Evolutionary conservation across 352 stramenopile species (phyloP).

Genomic region (Phytophthora lateralis): DNA sequence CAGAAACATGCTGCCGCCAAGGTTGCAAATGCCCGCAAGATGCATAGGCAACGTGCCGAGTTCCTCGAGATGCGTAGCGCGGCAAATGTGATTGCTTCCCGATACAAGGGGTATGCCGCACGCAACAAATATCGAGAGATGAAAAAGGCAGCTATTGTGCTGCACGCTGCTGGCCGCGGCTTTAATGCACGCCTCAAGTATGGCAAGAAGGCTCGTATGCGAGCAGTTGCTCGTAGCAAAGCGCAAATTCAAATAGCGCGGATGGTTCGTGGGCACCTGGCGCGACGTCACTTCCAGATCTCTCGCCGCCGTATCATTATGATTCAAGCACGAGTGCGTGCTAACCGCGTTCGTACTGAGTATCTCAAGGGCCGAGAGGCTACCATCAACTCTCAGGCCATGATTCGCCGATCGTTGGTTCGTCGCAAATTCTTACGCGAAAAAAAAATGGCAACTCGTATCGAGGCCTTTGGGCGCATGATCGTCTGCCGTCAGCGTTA

Average conservation of each 20-base stretch:
- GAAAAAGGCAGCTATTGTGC: conserved; percentile 70
- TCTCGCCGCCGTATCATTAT: conserved; percentile 76
- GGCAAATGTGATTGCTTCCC: conserved; percentile 70
- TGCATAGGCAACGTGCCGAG: conserved; percentile 61
- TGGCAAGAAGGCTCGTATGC: conserved; percentile 83
- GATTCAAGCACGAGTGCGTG: conserved; percentile 86
- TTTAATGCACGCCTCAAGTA: conserved; percentile 87
- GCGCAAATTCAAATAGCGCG: conserved; percentile 80
- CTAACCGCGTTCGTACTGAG: conserved; percentile 85
- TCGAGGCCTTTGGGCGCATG: conserved; percentile 86
- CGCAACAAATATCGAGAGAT: conserved; percentile 71
- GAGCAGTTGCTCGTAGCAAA: conserved; percentile 74
- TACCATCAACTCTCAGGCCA: conserved; percentile 88
- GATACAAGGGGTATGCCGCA: conserved; percentile 74
- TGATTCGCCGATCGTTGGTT: conserved; percentile 84
- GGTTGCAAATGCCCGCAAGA: conserved; percentile 73
- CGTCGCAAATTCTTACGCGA: conserved; percentile 81
- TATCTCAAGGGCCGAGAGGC: conserved; percentile 88
- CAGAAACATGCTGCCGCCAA: conserved; percentile 74
- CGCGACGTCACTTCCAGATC: conserved; percentile 55
- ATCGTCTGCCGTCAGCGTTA: conserved; percentile 77
- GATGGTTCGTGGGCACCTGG: conserved; percentile 76
- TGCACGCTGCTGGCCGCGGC: conserved; percentile 80
- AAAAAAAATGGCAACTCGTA: conserved; percentile 89
- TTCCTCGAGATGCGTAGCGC: conserved; percentile 73